phyloP scores from a whole-genome alignment of 805 yeast species.

The Starmera dryadoides region DNA sequence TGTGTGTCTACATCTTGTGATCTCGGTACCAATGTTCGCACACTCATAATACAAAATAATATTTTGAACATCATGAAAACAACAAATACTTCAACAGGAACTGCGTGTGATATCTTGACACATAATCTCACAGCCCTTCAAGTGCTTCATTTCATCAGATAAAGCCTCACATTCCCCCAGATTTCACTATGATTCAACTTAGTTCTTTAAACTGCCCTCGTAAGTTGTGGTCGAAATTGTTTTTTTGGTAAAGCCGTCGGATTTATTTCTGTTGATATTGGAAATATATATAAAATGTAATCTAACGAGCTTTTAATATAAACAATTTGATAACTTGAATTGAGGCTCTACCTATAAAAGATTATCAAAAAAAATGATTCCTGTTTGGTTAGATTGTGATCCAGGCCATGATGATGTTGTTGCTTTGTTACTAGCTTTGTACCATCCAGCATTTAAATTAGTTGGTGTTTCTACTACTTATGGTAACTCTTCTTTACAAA shows the following conservation, averaged over 20 bases:
- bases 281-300: not conserved
- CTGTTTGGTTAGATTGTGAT: slow-evolving; percentile 87
- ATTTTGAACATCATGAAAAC: too few species aligned
- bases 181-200: too few species aligned
- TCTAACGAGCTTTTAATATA: not conserved
- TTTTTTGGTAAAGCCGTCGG: not conserved
- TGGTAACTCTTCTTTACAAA: slow-evolving; percentile 34
- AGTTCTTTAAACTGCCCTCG: too few species aligned
- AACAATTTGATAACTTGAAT: too few species aligned
- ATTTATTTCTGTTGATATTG: not conserved
- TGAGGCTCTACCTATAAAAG: not conserved
- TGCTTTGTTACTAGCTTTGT: slow-evolving; percentile 59
- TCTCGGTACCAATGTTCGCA: too few species aligned
- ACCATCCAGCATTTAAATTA: slow-evolving; percentile 38
- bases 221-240: not conserved
- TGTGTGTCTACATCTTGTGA: too few species aligned
- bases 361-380: slow-evolving; percentile 26
- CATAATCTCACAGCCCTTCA: too few species aligned
- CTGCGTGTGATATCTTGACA: too few species aligned
- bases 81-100: too few species aligned
- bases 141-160: too few species aligned
- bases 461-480: slow-evolving; percentile 29
- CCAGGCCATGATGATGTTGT: slow-evolving; percentile 89
- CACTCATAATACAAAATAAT: too few species aligned
- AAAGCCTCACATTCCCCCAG: too few species aligned